phyloP scores from a whole-genome alignment of 2,329 filamentous ascomycete genomes.

The Byssothecium circinans region DNA sequence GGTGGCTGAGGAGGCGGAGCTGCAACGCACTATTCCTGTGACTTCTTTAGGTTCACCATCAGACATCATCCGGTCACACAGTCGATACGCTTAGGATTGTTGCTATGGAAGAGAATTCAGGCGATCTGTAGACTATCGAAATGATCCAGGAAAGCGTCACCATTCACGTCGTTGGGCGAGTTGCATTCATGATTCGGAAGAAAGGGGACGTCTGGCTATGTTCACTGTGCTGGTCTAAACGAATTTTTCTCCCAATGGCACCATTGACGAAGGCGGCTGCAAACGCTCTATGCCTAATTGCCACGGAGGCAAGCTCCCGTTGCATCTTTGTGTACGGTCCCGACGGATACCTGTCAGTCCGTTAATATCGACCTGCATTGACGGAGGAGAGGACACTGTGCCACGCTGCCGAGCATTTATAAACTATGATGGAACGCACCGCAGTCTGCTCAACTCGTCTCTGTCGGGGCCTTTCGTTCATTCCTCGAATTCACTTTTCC shows the following conservation, averaged over 20 bases:
- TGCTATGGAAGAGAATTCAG: neutral
- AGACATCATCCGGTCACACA: neutral
- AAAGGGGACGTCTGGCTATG: neutral
- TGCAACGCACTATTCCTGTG: neutral
- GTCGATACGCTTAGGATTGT: neutral
- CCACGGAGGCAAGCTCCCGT: conserved; percentile 5
- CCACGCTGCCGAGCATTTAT: conserved; percentile 5
- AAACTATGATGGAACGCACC: conserved; percentile 3
- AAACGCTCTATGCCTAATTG: neutral
- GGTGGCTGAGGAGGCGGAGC: conserved; percentile 2
- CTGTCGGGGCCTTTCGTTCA: neutral
- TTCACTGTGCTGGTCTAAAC: neutral
- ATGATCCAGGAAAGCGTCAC: too few species aligned
- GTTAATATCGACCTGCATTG: neutral
- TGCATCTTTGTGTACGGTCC: conserved; percentile 6
- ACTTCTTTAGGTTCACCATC: neutral
- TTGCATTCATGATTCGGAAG: neutral
- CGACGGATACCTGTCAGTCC: conserved; percentile 1
- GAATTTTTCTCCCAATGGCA: too few species aligned
- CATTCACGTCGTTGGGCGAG: neutral
- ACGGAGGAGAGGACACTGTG: neutral
- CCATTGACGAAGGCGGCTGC: neutral
- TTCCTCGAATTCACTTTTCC: neutral
- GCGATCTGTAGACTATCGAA: neutral
- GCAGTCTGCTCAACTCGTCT: conserved; percentile 5